A percentile compares a stretch with the other conserved stretches of the same genome.
These are phyloP conservation scores for Fusarium vanettenii DNA, from an alignment of 2,329 filamentous ascomycete species.

Conservation along the genomic window DNA sequence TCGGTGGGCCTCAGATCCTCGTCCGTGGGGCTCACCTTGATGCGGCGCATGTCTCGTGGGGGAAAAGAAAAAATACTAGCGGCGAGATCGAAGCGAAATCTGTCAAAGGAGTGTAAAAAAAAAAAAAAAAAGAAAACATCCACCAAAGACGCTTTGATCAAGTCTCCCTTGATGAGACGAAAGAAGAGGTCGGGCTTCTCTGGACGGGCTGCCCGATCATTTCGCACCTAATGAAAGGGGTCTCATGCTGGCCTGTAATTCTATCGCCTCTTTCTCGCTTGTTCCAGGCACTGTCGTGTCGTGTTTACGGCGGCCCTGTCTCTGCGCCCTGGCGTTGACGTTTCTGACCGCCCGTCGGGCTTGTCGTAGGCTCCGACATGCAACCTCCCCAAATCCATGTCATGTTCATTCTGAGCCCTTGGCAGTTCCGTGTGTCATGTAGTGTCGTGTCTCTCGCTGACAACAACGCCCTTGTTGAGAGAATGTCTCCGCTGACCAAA, in stretches of 20 bases:
- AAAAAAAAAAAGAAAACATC: background rate
- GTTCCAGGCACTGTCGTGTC: background rate
- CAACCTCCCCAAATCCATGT: background rate
- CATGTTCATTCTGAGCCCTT: slow-evolving; percentile 4
- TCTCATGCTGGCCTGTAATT: slow-evolving; percentile 7
- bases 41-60: slow-evolving; percentile 28
- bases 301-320: slow-evolving; percentile 4
- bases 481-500: slow-evolving; percentile 29
- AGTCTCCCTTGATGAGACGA: background rate
- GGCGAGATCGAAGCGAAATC: slow-evolving; percentile 6
- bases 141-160: background rate
- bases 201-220: background rate
- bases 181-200: background rate
- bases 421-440: background rate
- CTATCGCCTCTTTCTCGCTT: slow-evolving; percentile 16
- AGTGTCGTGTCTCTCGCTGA: slow-evolving; percentile 10
- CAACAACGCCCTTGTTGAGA: slow-evolving; percentile 5
- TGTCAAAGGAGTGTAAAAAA: background rate
- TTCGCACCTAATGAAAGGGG: background rate
- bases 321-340: slow-evolving; percentile 32
- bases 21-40: slow-evolving; percentile 11
- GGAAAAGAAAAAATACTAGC: slow-evolving; percentile 17
- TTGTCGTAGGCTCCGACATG: slow-evolving; percentile 19
- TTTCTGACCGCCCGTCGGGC: slow-evolving; percentile 10
- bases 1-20: slow-evolving; percentile 24